These are phyloP conservation scores for Monosporascus sp. DNA, from an alignment of 2,329 filamentous ascomycete species.

Conservation along the genomic window DNA sequence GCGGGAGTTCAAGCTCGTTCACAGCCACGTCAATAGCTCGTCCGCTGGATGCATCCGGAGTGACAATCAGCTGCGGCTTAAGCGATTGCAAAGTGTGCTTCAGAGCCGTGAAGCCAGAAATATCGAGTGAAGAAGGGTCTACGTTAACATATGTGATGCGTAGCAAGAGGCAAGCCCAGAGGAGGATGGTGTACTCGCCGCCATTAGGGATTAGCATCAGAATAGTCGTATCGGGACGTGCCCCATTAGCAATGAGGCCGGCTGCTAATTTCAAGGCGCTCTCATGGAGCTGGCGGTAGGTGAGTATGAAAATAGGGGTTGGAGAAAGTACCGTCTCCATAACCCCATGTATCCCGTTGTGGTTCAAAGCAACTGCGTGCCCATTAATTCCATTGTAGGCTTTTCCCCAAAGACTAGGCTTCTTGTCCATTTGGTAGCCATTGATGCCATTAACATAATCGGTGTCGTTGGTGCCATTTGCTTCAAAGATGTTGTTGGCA, in stretches of 20 bases:
- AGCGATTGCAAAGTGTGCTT: constrained; percentile 1
- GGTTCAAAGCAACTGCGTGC: no score
- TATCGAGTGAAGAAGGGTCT: constrained; percentile 2
- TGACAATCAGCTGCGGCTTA: constrained; percentile 4
- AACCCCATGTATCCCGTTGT: no score
- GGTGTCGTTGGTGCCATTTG: no score
- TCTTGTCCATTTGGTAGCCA: no score
- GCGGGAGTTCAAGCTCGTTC: not conserved
- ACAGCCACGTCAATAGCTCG: constrained; percentile 1
- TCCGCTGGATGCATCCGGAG: not conserved
- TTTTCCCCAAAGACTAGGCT: no score
- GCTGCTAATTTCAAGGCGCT: no score
- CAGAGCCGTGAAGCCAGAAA: constrained; percentile 1
- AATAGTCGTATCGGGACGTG: constrained; percentile 1
- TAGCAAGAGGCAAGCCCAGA: constrained; percentile 8
- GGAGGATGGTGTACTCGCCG: constrained; percentile 6
- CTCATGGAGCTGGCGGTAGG: no score
- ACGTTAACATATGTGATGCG: constrained; percentile 5
- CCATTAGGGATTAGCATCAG: constrained; percentile 4
- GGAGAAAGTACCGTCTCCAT: no score
- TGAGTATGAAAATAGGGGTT: no score
- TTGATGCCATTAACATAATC: no score
- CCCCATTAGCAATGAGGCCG: not conserved
- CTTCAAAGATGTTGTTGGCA: no score
- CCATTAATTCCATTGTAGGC: no score